Conservation (phyloP, 2,329 filamentous ascomycete genomes). For the Clathrospora elynae region DNA sequence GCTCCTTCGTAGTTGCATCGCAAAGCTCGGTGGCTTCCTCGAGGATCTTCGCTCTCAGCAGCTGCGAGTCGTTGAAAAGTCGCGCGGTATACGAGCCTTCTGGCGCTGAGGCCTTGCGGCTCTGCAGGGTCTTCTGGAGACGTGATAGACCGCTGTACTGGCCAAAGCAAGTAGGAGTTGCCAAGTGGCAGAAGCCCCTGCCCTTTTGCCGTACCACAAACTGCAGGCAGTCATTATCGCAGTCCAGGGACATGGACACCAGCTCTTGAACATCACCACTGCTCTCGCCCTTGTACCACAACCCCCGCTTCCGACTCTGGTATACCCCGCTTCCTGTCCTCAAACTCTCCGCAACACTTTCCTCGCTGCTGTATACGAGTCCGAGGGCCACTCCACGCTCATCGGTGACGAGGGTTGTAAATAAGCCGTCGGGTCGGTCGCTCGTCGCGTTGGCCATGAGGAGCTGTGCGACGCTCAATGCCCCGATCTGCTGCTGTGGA, state of each 20-base stretch:
- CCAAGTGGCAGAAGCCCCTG: constrained; percentile 88
- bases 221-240: constrained; percentile 88
- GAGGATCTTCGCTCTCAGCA: constrained; percentile 94
- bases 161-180: constrained; percentile 91
- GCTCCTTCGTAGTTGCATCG: constrained; percentile 77
- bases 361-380: constrained; percentile 90
- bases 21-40: constrained; percentile 97
- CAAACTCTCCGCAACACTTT: constrained; percentile 86
- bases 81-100: constrained; percentile 91
- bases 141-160: constrained; percentile 78
- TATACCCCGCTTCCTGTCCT: constrained; percentile 85
- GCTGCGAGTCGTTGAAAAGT: constrained; percentile 87
- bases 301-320: constrained; percentile 89
- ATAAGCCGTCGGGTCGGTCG: constrained; percentile 80
- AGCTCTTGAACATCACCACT: constrained; percentile 94
- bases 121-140: constrained; percentile 83
- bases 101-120: constrained; percentile 81
- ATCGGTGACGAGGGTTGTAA: constrained; percentile 90
- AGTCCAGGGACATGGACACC: constrained; percentile 82
- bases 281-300: constrained; percentile 96
- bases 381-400: constrained; percentile 83
- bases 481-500: constrained; percentile 60
- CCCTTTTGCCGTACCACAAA: constrained; percentile 91
- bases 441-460: constrained; percentile 77
- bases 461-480: constrained; percentile 71